Conservation (phyloP, 2,329 filamentous ascomycete species). For the Apiospora aurea region DNA sequence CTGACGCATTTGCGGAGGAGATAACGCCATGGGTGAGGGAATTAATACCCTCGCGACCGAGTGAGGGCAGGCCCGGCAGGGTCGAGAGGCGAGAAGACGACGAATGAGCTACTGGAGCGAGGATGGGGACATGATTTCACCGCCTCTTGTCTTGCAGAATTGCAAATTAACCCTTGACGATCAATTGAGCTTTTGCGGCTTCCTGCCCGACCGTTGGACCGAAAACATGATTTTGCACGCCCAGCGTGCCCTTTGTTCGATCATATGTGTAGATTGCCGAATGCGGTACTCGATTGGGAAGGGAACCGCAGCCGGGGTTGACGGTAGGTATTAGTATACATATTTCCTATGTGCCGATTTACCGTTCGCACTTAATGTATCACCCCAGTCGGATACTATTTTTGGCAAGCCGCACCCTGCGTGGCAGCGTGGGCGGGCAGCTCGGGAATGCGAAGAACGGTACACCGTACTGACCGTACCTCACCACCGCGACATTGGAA, state of each 20-base stretch:
- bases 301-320: conserved; percentile 5
- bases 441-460: conserved; percentile 7
- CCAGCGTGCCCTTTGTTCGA: conserved; percentile 10
- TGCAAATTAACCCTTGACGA: conserved; percentile 10
- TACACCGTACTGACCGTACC: not conserved
- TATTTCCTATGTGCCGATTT: not conserved
- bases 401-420: conserved; percentile 15
- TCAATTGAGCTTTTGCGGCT: not conserved
- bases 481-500: not conserved
- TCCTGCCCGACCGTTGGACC: not conserved
- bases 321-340: not conserved
- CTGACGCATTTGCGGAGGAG: conserved; percentile 7
- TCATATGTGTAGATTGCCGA: not conserved
- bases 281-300: not conserved
- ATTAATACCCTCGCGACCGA: not conserved
- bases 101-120: not conserved
- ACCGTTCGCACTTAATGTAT: conserved; percentile 13
- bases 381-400: conserved; percentile 21
- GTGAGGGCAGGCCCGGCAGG: not conserved
- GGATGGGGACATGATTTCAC: not conserved
- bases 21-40: conserved; percentile 18
- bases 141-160: conserved; percentile 19
- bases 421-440: conserved; percentile 1
- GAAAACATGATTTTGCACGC: conserved; percentile 12
- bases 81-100: no score